These are phyloP conservation scores for Tylopilus sp. DNA, from an alignment of 1,284 basidiomycete species.

Conservation along the genomic window DNA sequence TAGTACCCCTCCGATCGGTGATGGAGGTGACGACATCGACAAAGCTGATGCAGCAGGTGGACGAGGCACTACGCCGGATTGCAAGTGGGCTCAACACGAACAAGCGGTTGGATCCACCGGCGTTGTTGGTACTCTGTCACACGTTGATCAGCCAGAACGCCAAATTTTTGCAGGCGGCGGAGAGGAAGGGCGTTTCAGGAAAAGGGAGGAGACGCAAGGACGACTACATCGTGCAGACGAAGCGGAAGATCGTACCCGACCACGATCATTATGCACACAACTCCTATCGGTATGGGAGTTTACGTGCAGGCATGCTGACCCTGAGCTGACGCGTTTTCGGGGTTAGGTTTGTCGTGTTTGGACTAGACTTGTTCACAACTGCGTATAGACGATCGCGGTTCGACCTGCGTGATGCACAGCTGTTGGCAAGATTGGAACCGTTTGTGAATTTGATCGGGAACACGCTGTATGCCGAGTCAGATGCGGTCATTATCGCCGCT, in stretches of 20 bases:
- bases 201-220: conserved; percentile 55
- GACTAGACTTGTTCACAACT: conserved; percentile 92
- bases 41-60: conserved; percentile 88
- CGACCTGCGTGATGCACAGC: conserved; percentile 80
- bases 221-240: conserved; percentile 82
- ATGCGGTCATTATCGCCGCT: conserved; percentile 83
- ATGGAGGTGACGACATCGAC: conserved; percentile 89
- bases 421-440: conserved; percentile 86
- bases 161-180: conserved; percentile 75
- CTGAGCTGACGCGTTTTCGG: conserved; percentile 21
- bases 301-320: conserved; percentile 1
- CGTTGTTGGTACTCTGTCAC: conserved; percentile 88
- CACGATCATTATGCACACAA: conserved; percentile 86
- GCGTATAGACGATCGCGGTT: conserved; percentile 90
- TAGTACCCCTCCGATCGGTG: conserved; percentile 87
- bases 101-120: conserved; percentile 73
- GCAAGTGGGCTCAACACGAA: conserved; percentile 91
- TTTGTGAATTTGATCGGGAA: conserved; percentile 94
- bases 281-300: conserved; percentile 73
- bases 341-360: conserved; percentile 90
- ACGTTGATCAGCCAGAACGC: conserved; percentile 94
- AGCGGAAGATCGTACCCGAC: conserved; percentile 69
- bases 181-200: conserved; percentile 48
- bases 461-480: conserved; percentile 89
- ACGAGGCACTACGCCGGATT: conserved; percentile 90